Percentiles rank a stretch among this genome's conserved stretches.
These are phyloP conservation scores for Ceratobasidium theobromae DNA, from an alignment of 1,284 basidiomycete genomes.

Conservation along the genomic window DNA sequence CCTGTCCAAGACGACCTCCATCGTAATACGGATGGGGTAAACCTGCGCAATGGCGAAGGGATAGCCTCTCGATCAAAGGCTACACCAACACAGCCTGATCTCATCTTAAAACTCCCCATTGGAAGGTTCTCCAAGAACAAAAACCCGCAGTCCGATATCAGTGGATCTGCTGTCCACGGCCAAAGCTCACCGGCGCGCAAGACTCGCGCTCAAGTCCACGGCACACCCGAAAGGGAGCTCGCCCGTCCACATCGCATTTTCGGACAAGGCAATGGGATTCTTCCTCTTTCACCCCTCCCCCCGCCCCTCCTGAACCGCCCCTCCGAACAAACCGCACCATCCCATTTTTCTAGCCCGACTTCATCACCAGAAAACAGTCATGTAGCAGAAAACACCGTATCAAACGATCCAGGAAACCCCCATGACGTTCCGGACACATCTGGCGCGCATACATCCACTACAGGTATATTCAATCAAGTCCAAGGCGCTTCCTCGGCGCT, in stretches of 20 bases:
- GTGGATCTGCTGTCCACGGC: background rate
- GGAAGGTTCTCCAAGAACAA: background rate
- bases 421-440: background rate
- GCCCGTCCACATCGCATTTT: background rate
- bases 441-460: conserved; percentile 13
- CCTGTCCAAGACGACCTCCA: background rate
- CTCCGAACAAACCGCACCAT: background rate
- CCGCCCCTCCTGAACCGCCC: background rate
- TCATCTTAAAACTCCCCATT: background rate
- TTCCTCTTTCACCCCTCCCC: background rate
- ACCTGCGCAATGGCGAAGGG: background rate
- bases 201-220: background rate
- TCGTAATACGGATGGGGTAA: background rate
- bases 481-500: background rate
- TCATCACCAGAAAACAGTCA: background rate
- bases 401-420: background rate
- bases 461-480: background rate
- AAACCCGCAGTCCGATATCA: background rate
- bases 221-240: background rate
- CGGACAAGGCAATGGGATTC: background rate
- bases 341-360: conserved; percentile 3
- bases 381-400: background rate
- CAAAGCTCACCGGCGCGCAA: background rate
- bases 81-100: background rate
- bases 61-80: background rate